Evolutionary conservation across 441 rosid genomes (phyloP).

Genomic region (Adansonia grandidieri): DNA sequence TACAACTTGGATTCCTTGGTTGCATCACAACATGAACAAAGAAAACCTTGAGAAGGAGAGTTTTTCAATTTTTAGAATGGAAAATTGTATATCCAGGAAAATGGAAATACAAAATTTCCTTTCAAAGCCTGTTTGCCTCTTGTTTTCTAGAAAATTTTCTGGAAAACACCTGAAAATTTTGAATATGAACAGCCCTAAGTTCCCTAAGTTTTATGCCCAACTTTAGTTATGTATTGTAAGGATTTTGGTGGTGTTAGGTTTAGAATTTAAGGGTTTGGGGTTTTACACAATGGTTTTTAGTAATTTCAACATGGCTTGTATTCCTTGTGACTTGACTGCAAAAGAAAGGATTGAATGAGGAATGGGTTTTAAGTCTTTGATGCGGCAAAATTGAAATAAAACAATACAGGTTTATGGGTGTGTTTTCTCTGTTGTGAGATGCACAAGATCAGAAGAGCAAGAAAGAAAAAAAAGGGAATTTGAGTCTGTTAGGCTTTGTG

Average conservation of each 20-base stretch:
- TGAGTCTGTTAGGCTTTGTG: neutral
- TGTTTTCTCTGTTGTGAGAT: neutral
- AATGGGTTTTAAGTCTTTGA: neutral
- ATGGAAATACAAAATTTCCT: neutral
- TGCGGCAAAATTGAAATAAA: neutral
- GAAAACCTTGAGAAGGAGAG: neutral
- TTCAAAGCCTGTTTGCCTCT: neutral
- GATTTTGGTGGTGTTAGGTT: neutral
- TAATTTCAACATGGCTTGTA: neutral
- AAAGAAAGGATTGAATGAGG: neutral
- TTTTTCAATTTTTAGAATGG: neutral
- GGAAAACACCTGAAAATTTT: neutral
- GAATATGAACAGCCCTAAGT: neutral
- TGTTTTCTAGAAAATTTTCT: neutral
- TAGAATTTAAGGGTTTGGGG: neutral
- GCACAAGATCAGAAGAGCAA: neutral
- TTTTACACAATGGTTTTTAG: neutral
- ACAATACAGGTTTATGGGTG: neutral
- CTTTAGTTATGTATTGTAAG: neutral
- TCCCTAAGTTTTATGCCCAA: neutral
- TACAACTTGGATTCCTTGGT: neutral
- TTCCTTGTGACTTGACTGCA: neutral
- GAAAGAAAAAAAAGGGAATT: constrained; percentile 12
- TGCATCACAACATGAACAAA: neutral
- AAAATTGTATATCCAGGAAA: neutral